Conservation (phyloP, 495 filamentous ascomycete species). For the Margaritispora aquatica region DNA sequence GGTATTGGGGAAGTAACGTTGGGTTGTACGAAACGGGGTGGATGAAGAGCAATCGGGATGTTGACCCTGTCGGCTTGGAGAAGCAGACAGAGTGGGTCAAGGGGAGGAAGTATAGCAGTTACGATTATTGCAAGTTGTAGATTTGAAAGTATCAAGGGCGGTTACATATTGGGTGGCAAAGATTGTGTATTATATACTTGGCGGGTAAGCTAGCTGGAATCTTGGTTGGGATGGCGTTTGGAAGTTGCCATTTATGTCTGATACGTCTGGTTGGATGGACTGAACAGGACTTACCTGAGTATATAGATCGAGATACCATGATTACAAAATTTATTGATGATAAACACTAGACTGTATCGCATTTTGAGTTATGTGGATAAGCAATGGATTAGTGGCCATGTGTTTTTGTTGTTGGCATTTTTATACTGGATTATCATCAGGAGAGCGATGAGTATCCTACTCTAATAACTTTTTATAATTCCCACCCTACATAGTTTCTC, state of each 20-base stretch:
- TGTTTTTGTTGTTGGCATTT: too few relatives aligned
- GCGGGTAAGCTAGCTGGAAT: background rate
- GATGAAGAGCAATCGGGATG: conserved; percentile 23
- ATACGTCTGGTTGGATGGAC: too few relatives aligned
- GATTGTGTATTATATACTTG: background rate
- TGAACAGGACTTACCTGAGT: background rate
- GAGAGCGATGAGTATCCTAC: too few relatives aligned
- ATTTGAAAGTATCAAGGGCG: background rate
- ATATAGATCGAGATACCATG: background rate
- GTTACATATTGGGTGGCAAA: background rate
- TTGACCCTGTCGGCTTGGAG: conserved; percentile 19
- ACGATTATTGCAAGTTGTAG: conserved; percentile 15
- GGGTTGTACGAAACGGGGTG: conserved; percentile 33
- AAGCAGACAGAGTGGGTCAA: conserved; percentile 22
- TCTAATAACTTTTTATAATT: too few relatives aligned
- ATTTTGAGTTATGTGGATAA: too few relatives aligned
- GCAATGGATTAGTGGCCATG: too few relatives aligned
- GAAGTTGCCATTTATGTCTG: too few relatives aligned
- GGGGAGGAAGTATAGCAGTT: conserved; percentile 18
- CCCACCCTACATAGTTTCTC: too few relatives aligned
- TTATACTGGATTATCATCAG: too few relatives aligned
- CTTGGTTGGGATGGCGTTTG: background rate
- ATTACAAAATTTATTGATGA: background rate
- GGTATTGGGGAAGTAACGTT: conserved; percentile 21
- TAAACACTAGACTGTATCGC: too few relatives aligned